Conservation (phyloP, 371 early-diverging fungal species). For the Apophysomyces ossiformis region DNA sequence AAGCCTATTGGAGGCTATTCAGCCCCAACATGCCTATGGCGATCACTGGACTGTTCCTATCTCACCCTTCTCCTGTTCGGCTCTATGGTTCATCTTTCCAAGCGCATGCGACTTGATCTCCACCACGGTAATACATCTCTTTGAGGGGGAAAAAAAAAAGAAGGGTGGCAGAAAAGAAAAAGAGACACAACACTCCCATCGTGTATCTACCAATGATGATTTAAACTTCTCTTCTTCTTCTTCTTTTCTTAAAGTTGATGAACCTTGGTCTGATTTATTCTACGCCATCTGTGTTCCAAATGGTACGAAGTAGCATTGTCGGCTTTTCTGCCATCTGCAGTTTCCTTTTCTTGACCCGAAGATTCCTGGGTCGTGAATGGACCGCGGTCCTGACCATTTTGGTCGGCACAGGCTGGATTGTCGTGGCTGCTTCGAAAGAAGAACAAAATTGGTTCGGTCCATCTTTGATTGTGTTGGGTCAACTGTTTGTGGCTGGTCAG, state of each 20-base stretch:
- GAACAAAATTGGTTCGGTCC: constrained; percentile 36
- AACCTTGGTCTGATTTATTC: constrained; percentile 51
- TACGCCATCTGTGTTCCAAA: constrained; percentile 51
- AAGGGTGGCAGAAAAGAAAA: background rate
- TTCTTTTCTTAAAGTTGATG: constrained; percentile 28
- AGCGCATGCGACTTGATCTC: constrained; percentile 51
- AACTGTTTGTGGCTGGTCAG: constrained; percentile 48
- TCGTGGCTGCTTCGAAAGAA: constrained; percentile 15
- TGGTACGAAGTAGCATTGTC: constrained; percentile 52
- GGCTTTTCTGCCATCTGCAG: constrained; percentile 52
- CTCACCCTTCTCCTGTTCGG: constrained; percentile 34
- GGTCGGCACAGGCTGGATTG: constrained; percentile 31
- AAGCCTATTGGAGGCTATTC: constrained; percentile 40
- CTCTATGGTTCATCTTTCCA: constrained; percentile 44
- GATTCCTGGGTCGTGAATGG: constrained; percentile 45
- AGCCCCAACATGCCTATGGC: constrained; percentile 31
- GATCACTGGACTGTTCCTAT: constrained; percentile 29
- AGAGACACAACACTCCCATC: background rate
- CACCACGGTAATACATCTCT: constrained; percentile 34
- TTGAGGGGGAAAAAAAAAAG: too few relatives aligned
- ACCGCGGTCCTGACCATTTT: constrained; percentile 36
- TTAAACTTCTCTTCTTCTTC: background rate
- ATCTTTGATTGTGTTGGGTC: constrained; percentile 36
- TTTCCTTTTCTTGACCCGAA: constrained; percentile 43
- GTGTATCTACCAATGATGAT: background rate